Base-by-base conservation (phyloP, 2,329 filamentous ascomycete genomes). In the Hirsutella thompsonii region DNA sequence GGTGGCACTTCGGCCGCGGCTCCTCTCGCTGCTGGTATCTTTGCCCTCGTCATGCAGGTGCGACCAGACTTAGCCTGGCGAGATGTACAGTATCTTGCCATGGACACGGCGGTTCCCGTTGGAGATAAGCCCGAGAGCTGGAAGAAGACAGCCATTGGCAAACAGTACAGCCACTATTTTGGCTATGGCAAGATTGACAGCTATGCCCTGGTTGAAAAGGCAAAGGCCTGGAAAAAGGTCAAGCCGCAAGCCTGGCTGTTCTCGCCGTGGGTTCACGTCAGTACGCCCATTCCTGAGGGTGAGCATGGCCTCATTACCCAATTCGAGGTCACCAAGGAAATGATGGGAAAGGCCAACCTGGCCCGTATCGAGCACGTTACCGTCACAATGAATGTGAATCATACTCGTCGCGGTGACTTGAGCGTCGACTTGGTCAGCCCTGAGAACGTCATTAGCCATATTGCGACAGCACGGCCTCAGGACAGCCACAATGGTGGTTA, bases 171-270 rank as follows among this genome's bases (percentile, higher is more conserved):
- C 56, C 92, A 98, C 59, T 87, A 86, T 37, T 98, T 83, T 63
- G 92, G 90, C 35, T 98, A 94, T 55, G 92, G 92, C 55, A 96
- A 95, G 64, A 76, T 96, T 32, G 92, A 98, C 58, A 83, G 83
- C 1, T 94, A 81, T 55, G 75, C 76, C 14, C 76, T 94, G 39
- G 85, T 98, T 14, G 81, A 95, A 54, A 77, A 74, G 41, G 89
- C 92, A 42, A 93, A 87, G 66, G 77, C 72, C 1, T 96, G 87
- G 81, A 70, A 86, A 49, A 73, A 81, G 18, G 88, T 96, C 48
- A 96, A 96, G 62, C 90, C 92, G 8, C 92, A 98, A 62, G 81
- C 89, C 5, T 98, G 92, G 90, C 88, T 74, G 59, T 88, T 83
- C 59, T 93, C 88, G 11, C 90, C 92, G 0, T 95, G 92, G 88